These are phyloP conservation scores for Lipomyces orientalis DNA, from an alignment of 805 yeast genomes.

Conservation along the genomic window DNA sequence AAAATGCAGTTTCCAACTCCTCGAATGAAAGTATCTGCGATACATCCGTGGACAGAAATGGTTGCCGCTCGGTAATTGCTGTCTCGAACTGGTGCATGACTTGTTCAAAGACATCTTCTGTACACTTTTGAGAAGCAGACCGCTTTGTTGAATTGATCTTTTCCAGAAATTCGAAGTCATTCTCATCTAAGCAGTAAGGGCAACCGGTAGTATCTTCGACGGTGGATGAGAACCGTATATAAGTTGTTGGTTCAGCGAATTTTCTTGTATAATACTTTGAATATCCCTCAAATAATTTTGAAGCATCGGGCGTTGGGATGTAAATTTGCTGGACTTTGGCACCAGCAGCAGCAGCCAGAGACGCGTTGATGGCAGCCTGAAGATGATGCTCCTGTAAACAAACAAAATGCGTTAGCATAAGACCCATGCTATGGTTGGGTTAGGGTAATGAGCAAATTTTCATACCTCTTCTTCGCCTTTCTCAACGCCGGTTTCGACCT, in stretches of 20 bases:
- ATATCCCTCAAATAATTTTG: slow-evolving; percentile 57
- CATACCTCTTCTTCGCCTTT: slow-evolving; percentile 84
- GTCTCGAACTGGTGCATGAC: slow-evolving; percentile 75
- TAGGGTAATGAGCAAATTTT: slow-evolving; percentile 21
- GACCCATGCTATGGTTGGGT: not conserved
- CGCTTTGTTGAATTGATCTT: slow-evolving; percentile 48
- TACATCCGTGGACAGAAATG: slow-evolving; percentile 86
- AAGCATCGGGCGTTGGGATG: slow-evolving; percentile 96
- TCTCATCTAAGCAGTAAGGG: slow-evolving; percentile 88
- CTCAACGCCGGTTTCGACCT: slow-evolving; percentile 96
- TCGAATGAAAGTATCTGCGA: slow-evolving; percentile 69
- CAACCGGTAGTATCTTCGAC: slow-evolving; percentile 94
- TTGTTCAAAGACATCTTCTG: slow-evolving; percentile 86
- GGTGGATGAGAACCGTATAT: slow-evolving; percentile 88
- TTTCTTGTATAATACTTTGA: slow-evolving; percentile 68
- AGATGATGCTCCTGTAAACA: slow-evolving; percentile 76
- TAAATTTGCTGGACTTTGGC: slow-evolving; percentile 62
- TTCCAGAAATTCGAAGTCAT: slow-evolving; percentile 71
- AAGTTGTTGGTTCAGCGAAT: slow-evolving; percentile 75
- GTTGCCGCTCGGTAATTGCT: slow-evolving; percentile 79
- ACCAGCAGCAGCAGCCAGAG: slow-evolving; percentile 64
- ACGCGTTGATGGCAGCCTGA: slow-evolving; percentile 85
- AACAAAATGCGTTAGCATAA: not conserved
- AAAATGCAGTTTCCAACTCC: slow-evolving; percentile 57
- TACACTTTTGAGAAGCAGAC: slow-evolving; percentile 48